phyloP scores from a whole-genome alignment of 495 filamentous ascomycete genomes.

The Bombardia bombarda region DNA sequence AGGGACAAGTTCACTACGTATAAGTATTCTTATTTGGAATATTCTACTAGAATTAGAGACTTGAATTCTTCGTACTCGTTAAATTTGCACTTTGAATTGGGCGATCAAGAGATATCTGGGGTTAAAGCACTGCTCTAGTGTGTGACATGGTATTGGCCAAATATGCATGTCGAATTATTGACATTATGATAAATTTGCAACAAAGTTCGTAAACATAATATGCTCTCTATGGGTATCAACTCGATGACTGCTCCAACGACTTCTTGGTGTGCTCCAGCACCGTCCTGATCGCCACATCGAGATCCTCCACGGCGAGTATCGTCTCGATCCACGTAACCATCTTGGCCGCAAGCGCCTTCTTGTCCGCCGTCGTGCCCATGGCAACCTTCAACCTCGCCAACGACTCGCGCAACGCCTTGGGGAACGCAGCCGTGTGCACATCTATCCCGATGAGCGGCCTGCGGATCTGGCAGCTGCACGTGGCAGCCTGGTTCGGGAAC shows the following conservation, averaged over 20 bases:
- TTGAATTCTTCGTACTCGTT: no score
- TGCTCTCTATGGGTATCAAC: slow-evolving; percentile 14
- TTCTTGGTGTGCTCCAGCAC: slow-evolving; percentile 52
- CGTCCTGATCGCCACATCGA: slow-evolving; percentile 60
- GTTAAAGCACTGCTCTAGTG: no score
- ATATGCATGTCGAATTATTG: no score
- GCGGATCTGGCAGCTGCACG: slow-evolving; percentile 61
- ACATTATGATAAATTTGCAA: no score
- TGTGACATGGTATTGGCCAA: no score
- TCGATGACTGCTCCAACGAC: slow-evolving; percentile 16
- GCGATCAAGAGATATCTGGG: no score
- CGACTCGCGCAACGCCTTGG: slow-evolving; percentile 55
- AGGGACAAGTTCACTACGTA: no score
- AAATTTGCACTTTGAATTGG: no score
- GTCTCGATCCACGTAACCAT: slow-evolving; percentile 52
- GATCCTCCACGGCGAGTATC: slow-evolving; percentile 44
- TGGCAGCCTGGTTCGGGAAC: slow-evolving; percentile 50
- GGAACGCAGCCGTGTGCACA: slow-evolving; percentile 59
- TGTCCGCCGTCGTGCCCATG: slow-evolving; percentile 33
- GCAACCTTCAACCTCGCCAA: slow-evolving; percentile 51
- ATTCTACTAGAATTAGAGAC: no score
- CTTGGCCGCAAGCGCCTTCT: slow-evolving; percentile 42
- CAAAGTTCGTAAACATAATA: no score
- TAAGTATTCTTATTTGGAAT: no score
- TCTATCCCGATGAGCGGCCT: slow-evolving; percentile 60